Evolutionary conservation across 2,329 filamentous ascomycete species (phyloP), one percentile per base, ranked within the genome.

Genomic region (Ophiostoma sp.): DNA sequence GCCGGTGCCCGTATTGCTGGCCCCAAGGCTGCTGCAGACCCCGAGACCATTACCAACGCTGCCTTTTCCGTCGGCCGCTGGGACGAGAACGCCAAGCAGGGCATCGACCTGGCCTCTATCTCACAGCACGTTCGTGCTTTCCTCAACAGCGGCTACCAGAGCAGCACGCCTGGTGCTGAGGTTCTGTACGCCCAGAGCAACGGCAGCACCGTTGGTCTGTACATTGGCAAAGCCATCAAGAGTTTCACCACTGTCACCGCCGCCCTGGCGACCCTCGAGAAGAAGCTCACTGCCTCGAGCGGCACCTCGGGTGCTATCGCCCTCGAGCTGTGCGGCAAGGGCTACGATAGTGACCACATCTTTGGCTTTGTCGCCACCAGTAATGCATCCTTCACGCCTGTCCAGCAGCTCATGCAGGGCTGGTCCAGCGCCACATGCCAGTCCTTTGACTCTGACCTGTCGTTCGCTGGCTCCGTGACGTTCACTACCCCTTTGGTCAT

Each of bases 291-390:
- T 60, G 66, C 9, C 72, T 74, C 42, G 42, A 38, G n/a, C 6
- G 36, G 38, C 42, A 27, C 72, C n/a, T 72, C 74, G 36, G 73
- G 73, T 1, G 75, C 71, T 63, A 52, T 79, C 66, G 77, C 76
- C 40, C 76, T 79, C 72, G 77, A 80, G 72, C 75, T 79, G 62
- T 79, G 78, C 69, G 73, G 72, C 9, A 66, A 73, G 1, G 69
- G 67, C 67, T 75, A 74, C 67, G 74, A 75, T 66, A 73, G 72
- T 62, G 70, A 72, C 5, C 78, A 78, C 69, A 74, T 74, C 49
- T 76, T 79, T 70, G 77, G 77, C n/a, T 68, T 78, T 45, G 72
- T 76, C 18, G 75, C 75, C 8, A 73, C 74, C 8, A 77, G 74
- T 71, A 76, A 77, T 67, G 74, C 68, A 7, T 76, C 73, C 2